These are phyloP conservation scores for Irpex sp. DNA, from an alignment of 1,284 basidiomycete genomes.

Conservation along the genomic window DNA sequence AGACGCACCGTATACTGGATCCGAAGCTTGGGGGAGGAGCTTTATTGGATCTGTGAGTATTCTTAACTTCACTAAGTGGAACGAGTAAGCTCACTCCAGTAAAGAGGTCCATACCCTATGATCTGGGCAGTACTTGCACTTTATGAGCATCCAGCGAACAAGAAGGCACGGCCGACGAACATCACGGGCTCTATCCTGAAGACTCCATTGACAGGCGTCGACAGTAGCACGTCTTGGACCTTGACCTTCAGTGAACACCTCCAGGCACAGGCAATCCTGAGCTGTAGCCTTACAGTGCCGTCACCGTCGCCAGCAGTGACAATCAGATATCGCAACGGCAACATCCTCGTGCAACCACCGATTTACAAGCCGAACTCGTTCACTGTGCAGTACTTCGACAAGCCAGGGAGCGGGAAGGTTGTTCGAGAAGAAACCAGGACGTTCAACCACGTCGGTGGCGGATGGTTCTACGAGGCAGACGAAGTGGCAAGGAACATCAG, in stretches of 20 bases:
- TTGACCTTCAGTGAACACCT: slow-evolving; percentile 62
- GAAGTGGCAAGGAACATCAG: slow-evolving; percentile 80
- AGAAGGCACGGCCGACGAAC: slow-evolving; percentile 47
- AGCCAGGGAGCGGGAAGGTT: slow-evolving; percentile 46
- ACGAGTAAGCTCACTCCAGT: background rate
- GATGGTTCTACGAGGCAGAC: slow-evolving; percentile 78
- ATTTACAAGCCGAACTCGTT: slow-evolving; percentile 64
- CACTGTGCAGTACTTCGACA: slow-evolving; percentile 57
- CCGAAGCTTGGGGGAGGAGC: slow-evolving; percentile 83
- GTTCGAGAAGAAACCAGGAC: slow-evolving; percentile 50
- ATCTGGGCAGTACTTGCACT: slow-evolving; percentile 79
- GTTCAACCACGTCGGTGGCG: slow-evolving; percentile 57
- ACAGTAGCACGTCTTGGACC: slow-evolving; percentile 73
- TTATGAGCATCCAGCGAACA: slow-evolving; percentile 78
- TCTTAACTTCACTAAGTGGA: too few relatives aligned
- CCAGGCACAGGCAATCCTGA: slow-evolving; percentile 64
- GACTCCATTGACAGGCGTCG: slow-evolving; percentile 75
- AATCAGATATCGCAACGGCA: slow-evolving; percentile 68
- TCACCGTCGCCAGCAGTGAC: slow-evolving; percentile 44
- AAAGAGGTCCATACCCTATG: slow-evolving; percentile 78
- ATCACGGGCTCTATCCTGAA: slow-evolving; percentile 68
- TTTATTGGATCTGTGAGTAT: slow-evolving; percentile 73
- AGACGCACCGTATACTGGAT: slow-evolving; percentile 75
- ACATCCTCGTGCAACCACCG: slow-evolving; percentile 57
- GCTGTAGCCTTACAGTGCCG: slow-evolving; percentile 55